phyloP scores from a whole-genome alignment of 176 grass and related monocot species.

The Elaeis guineensis region DNA sequence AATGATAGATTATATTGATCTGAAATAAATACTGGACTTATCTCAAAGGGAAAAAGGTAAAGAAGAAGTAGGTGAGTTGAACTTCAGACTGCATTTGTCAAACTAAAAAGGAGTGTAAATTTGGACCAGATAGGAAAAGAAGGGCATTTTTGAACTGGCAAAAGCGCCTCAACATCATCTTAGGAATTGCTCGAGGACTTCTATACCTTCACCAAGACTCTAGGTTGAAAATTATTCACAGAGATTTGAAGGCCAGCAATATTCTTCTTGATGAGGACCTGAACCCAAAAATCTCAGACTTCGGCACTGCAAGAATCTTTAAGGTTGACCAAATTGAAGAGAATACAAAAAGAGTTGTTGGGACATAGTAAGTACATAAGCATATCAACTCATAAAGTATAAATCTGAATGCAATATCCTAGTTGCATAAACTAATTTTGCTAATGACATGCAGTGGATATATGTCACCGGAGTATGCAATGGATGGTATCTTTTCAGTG shows the following conservation, averaged over 20 bases:
- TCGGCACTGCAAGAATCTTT: slow-evolving; percentile 52
- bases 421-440: neutral
- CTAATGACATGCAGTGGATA: neutral
- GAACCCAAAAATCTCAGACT: slow-evolving; percentile 67
- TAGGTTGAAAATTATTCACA: slow-evolving; percentile 45
- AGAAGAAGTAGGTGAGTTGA: too few species aligned
- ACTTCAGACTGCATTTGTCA: too few species aligned
- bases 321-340: slow-evolving; percentile 34
- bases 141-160: slow-evolving; percentile 26
- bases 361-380: slow-evolving; percentile 55
- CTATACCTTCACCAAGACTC: slow-evolving; percentile 77
- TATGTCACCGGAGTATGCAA: slow-evolving; percentile 1
- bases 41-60: too few species aligned
- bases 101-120: neutral
- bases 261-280: slow-evolving; percentile 54
- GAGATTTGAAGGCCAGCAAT: slow-evolving; percentile 80
- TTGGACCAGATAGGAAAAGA: slow-evolving; percentile 28
- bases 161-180: slow-evolving; percentile 36
- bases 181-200: slow-evolving; percentile 45
- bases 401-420: too few species aligned
- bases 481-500: slow-evolving; percentile 4
- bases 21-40: too few species aligned
- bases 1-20: too few species aligned
- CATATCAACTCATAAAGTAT: neutral
- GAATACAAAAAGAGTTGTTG: slow-evolving; percentile 35